phyloP scores from a whole-genome alignment of 2,329 filamentous ascomycete genomes.

The Colletotrichum sansevieriae region DNA sequence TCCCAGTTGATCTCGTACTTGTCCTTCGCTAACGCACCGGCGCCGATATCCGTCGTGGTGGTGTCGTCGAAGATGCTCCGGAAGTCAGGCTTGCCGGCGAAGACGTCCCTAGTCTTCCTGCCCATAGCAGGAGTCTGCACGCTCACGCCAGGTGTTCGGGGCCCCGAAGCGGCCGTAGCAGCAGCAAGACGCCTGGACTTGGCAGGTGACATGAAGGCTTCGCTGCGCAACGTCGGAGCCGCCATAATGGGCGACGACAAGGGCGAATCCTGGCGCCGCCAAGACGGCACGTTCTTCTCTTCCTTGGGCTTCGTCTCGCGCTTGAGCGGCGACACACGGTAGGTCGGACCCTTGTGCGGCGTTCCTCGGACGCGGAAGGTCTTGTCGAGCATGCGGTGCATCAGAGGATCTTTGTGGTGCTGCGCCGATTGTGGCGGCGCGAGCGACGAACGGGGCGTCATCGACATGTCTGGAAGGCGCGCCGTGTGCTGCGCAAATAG shows the following conservation, averaged over 20 bases:
- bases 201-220: constrained; percentile 85
- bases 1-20: constrained; percentile 78
- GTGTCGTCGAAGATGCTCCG: constrained; percentile 44
- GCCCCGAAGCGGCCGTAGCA: constrained; percentile 55
- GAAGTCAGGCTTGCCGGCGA: constrained; percentile 47
- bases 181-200: constrained; percentile 59
- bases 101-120: constrained; percentile 64
- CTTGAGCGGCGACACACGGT: constrained; percentile 62
- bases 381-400: constrained; percentile 95
- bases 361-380: constrained; percentile 95
- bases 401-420: constrained; percentile 76
- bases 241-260: constrained; percentile 83
- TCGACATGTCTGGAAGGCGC: constrained; percentile 71
- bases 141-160: constrained; percentile 85
- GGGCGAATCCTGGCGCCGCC: constrained; percentile 66
- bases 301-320: constrained; percentile 46
- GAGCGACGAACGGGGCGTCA: constrained; percentile 63
- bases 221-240: constrained; percentile 85
- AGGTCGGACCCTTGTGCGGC: constrained; percentile 71
- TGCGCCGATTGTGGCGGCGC: constrained; percentile 52
- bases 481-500: constrained; percentile 66
- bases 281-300: constrained; percentile 53
- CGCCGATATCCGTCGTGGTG: constrained; percentile 39
- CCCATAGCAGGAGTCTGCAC: constrained; percentile 80
- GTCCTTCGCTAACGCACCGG: constrained; percentile 46